These are phyloP conservation scores for Laburnicola sp. DNA, from an alignment of 2,329 filamentous ascomycete genomes.

Conservation along the genomic window DNA sequence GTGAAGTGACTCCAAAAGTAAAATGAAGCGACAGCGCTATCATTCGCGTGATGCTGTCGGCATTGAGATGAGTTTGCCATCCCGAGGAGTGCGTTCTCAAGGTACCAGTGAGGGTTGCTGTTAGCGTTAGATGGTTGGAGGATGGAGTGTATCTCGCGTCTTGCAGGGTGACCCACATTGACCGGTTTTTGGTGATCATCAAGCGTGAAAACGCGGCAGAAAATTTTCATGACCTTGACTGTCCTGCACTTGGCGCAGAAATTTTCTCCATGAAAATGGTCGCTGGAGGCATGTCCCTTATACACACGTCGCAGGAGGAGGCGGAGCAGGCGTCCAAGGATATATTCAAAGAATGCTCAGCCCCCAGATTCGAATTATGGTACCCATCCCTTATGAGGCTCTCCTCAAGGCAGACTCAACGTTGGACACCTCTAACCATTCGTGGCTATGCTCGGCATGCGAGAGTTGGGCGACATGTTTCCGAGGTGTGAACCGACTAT, in stretches of 20 bases:
- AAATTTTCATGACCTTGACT: too few species aligned
- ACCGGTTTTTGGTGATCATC: constrained; percentile 6
- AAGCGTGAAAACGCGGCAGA: background rate
- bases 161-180: background rate
- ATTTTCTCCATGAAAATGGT: background rate
- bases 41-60: constrained; percentile 1
- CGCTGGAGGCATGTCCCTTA: too few species aligned
- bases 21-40: background rate
- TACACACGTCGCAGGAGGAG: too few species aligned
- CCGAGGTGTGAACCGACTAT: too few species aligned
- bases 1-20: background rate
- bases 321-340: too few species aligned
- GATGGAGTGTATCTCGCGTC: background rate
- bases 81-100: background rate
- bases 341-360: too few species aligned
- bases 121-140: constrained; percentile 1
- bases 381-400: too few species aligned
- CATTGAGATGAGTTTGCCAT: background rate
- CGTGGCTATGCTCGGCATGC: too few species aligned
- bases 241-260: background rate
- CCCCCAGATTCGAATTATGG: too few species aligned
- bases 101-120: background rate
- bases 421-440: too few species aligned
- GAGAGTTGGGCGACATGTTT: too few species aligned
- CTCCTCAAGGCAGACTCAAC: too few species aligned